Evolutionary conservation across 768 basidiomycete genomes (phyloP).

Genomic region (Rhodosporidiobolus sp.): DNA sequence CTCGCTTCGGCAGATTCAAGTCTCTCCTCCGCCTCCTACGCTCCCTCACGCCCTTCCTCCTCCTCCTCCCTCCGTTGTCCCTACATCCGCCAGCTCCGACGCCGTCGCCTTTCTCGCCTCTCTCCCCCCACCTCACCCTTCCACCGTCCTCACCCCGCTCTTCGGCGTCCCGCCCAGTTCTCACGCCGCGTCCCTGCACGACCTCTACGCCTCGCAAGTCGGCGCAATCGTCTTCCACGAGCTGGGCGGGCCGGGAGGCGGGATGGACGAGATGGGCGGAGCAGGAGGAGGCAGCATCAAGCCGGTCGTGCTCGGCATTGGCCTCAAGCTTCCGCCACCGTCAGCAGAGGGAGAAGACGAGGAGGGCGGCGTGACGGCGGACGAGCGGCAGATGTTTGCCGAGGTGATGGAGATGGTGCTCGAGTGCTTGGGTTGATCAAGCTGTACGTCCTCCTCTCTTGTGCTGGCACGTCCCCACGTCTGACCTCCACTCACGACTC

Average conservation of each 20-base stretch:
- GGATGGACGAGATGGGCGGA: conserved; percentile 51
- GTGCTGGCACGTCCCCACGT: no score
- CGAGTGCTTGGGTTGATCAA: conserved; percentile 41
- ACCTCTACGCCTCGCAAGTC: conserved; percentile 79
- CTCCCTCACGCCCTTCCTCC: conserved; percentile 52
- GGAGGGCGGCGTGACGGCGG: conserved; percentile 43
- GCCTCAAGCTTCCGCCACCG: conserved; percentile 51
- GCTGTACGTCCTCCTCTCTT: no score
- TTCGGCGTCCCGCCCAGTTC: conserved; percentile 70
- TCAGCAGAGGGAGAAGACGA: conserved; percentile 47
- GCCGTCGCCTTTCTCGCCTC: conserved; percentile 54
- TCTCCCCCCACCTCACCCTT: conserved; percentile 51
- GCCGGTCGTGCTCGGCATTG: conserved; percentile 71
- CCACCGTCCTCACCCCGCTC: conserved; percentile 71
- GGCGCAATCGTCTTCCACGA: conserved; percentile 69
- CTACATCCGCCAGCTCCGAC: conserved; percentile 47
- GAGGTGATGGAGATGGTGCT: conserved; percentile 55
- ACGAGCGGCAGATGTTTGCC: conserved; percentile 52
- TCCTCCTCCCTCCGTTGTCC: conserved; percentile 5
- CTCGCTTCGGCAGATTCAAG: conserved; percentile 65
- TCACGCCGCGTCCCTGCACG: conserved; percentile 67
- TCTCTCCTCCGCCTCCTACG: conserved; percentile 64
- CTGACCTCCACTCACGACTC: no score
- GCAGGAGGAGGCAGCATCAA: conserved; percentile 54
- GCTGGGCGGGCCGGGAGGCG: conserved; percentile 38